Base-by-base conservation (phyloP, 192 early-diverging fungal species). In the Backusella luteola region DNA sequence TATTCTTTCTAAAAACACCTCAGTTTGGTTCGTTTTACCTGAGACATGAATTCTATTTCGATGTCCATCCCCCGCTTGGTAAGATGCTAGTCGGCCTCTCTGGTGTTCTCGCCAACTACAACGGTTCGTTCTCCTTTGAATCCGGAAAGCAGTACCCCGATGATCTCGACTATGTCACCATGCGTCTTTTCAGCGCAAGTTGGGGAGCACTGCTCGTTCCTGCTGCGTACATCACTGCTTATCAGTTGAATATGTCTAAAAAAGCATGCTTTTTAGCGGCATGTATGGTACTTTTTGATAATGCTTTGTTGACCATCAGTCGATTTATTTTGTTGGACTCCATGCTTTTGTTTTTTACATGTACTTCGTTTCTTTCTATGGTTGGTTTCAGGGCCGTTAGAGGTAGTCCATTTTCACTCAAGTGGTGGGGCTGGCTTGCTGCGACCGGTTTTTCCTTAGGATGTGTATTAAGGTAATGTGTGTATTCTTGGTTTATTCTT, bases 31-130 rank as follows among this genome's bases (percentile, higher is more conserved):
- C 93, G 9, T 85, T 96, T 80, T 99, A 99, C 84, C 80, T 99
- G 49, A 96, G 97, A 71, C 83, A 89, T 29, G 93, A 94, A 52
- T 99, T 98, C 76, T 99, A 98, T 78, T 96, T 96, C 80, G 98
- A 99, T 84, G 97, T 99, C 1, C 98, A 99, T 78, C 98, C 98
- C 35, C 97, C 98, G 5, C 83, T 98, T 72, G 97, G 97, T 52
- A 99, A 99, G 85, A 98, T 98, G 89, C 85, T 99, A 29, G 89
- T 96, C 23, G 97, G 92, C 0, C 81, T 98, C 19, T 89, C 96
- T 3, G 98, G 94, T 44, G 69, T 89, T 0, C 67, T 99, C 29
- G 93, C 90, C 8, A 93, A 95, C 0, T 98, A 93, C 78, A 89
- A 98, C 81, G 97, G 96, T 1, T 83, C 86, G 1, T 98, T 97